These are phyloP conservation scores for Cochlearia excelsa DNA, from an alignment of 345 rosid species.

Conservation along the genomic window DNA sequence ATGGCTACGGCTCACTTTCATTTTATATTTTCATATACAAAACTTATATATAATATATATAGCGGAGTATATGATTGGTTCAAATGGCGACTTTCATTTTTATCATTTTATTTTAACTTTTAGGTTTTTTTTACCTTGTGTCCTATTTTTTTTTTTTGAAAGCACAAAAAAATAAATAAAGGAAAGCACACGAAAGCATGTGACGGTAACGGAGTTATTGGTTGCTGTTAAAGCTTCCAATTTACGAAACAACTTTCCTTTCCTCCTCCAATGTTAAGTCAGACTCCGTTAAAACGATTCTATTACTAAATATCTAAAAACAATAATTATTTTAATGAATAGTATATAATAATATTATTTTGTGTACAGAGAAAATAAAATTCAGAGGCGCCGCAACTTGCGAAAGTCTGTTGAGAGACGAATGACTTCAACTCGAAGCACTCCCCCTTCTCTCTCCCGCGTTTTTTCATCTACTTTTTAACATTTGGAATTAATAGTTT, in stretches of 20 bases:
- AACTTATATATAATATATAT: not conserved
- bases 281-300: slow-evolving; percentile 14
- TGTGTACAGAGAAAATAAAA: not conserved
- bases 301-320: slow-evolving; percentile 1
- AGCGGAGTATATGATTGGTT: slow-evolving; percentile 14
- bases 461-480: slow-evolving; percentile 11
- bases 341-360: no score
- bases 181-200: slow-evolving; percentile 30
- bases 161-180: not conserved
- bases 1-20: slow-evolving; percentile 28
- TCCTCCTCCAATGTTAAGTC: slow-evolving; percentile 8
- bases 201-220: slow-evolving; percentile 22
- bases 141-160: not conserved
- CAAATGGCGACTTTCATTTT: not conserved
- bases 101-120: not conserved
- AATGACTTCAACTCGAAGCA: slow-evolving; percentile 17
- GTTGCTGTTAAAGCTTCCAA: slow-evolving; percentile 11
- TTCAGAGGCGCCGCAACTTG: slow-evolving; percentile 36
- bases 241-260: slow-evolving; percentile 4
- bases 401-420: slow-evolving; percentile 31
- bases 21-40: slow-evolving; percentile 9
- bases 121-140: not conserved
- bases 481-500: not conserved
- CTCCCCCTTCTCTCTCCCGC: slow-evolving; percentile 3
- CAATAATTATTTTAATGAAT: not conserved